Percentiles rank a stretch among this genome's conserved stretches.
Evolutionary conservation across 2,329 filamentous ascomycete genomes (phyloP).

Genomic region (Fusarium sp.): DNA sequence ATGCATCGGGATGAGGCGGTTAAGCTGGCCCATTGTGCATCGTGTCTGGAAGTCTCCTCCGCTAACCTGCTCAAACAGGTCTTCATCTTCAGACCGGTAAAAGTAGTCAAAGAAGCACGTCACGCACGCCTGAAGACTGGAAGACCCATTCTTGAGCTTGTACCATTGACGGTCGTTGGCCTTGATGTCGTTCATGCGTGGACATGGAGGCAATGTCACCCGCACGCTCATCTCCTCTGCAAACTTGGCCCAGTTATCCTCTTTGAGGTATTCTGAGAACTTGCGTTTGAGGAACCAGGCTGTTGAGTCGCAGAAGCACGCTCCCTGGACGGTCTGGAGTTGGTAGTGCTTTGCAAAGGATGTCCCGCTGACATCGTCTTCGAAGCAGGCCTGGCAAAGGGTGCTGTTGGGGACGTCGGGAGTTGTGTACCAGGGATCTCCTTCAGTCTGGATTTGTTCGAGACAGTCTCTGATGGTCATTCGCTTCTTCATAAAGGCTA

Average conservation of each 20-base stretch:
- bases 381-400: constrained; percentile 55
- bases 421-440: constrained; percentile 51
- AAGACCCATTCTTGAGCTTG: constrained; percentile 40
- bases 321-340: constrained; percentile 1
- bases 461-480: constrained; percentile 33
- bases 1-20: constrained; percentile 46
- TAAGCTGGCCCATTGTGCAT: constrained; percentile 49
- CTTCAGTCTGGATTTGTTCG: constrained; percentile 18
- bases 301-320: constrained; percentile 48
- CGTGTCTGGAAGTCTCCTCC: constrained; percentile 32
- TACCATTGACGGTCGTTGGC: constrained; percentile 50
- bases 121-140: constrained; percentile 48
- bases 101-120: constrained; percentile 55
- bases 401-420: constrained; percentile 45
- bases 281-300: constrained; percentile 47
- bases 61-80: constrained; percentile 36
- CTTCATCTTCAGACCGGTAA: constrained; percentile 45
- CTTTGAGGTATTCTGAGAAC: constrained; percentile 41
- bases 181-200: constrained; percentile 28
- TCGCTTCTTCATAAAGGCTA: constrained; percentile 47
- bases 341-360: constrained; percentile 47
- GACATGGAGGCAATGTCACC: constrained; percentile 45
- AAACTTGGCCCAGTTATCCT: constrained; percentile 50
- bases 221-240: constrained; percentile 45
- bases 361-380: constrained; percentile 48